A percentile compares a stretch with the other conserved stretches of the same genome.
phyloP scores from a whole-genome alignment of 257 asterid species.

The Fraxinus cuspidata region DNA sequence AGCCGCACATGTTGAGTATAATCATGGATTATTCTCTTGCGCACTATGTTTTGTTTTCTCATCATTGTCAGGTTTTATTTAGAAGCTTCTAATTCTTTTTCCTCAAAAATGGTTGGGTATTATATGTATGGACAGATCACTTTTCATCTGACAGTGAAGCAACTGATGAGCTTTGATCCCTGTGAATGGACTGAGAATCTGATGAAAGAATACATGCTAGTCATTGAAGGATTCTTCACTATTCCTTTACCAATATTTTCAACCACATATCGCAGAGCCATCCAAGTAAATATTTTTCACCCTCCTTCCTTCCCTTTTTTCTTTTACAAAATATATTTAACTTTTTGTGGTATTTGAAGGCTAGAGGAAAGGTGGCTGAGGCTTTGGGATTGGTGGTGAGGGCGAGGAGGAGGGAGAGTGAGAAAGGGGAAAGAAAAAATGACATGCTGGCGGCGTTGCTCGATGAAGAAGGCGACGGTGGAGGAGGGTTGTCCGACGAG shows the following conservation, averaged over 20 bases:
- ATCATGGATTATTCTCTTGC: slow-evolving; percentile 49
- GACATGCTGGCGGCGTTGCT: slow-evolving; percentile 93
- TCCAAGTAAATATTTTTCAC: slow-evolving; percentile 47
- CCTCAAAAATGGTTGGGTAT: too few relatives aligned
- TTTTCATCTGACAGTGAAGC: slow-evolving; percentile 91
- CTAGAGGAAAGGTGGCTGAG: slow-evolving; percentile 92
- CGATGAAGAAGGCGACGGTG: slow-evolving; percentile 71
- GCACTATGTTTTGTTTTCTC: slow-evolving; percentile 38
- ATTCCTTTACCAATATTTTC: slow-evolving; percentile 79
- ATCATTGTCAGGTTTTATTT: slow-evolving; percentile 28
- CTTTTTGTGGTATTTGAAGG: slow-evolving; percentile 39
- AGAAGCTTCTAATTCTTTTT: slow-evolving; percentile 20
- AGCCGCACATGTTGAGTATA: slow-evolving; percentile 73
- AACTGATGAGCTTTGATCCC: slow-evolving; percentile 95
- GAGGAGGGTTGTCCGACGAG: slow-evolving; percentile 82
- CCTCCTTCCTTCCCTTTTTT: not conserved
- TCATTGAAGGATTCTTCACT: slow-evolving; percentile 92
- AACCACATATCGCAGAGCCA: slow-evolving; percentile 86
- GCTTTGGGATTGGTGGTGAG: slow-evolving; percentile 81
- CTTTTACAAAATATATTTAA: not conserved
- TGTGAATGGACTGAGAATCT: slow-evolving; percentile 97
- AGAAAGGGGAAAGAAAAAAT: slow-evolving; percentile 67
- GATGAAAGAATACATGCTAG: slow-evolving; percentile 96
- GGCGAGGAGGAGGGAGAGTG: slow-evolving; percentile 67
- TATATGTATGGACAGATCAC: slow-evolving; percentile 69